A percentile compares a stretch with the other conserved stretches of the same genome.
Evolutionary conservation across 2,329 filamentous ascomycete genomes (phyloP).

Genomic region (Karstenula rhodostoma): DNA sequence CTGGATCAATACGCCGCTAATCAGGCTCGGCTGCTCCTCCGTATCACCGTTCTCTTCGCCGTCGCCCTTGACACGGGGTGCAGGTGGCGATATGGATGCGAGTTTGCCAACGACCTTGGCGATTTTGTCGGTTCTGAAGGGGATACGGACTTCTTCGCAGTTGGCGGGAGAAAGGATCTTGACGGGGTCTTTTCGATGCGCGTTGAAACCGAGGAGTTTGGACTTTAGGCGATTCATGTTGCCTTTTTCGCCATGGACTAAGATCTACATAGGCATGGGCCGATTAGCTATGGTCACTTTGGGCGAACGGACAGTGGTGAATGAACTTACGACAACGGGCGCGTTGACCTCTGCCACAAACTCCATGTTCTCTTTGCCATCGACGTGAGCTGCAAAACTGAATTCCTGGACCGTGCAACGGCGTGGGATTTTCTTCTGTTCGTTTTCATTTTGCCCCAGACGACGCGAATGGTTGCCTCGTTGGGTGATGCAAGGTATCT

Average conservation of each 20-base stretch:
- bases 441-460: constrained; percentile 71
- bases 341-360: constrained; percentile 95
- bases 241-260: constrained; percentile 96
- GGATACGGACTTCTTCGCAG: constrained; percentile 92
- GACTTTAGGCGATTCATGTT: constrained; percentile 98
- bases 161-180: constrained; percentile 96
- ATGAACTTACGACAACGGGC: constrained; percentile 81
- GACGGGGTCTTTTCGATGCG: constrained; percentile 78
- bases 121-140: constrained; percentile 93
- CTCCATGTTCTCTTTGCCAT: constrained; percentile 92
- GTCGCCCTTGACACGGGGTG: constrained; percentile 45
- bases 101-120: constrained; percentile 96
- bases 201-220: constrained; percentile 90
- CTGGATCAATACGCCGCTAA: constrained; percentile 92
- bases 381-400: constrained; percentile 95
- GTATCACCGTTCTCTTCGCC: constrained; percentile 34
- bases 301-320: no score
- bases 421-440: constrained; percentile 89
- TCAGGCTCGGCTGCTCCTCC: constrained; percentile 60
- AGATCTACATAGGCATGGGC: constrained; percentile 66
- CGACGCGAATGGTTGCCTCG: constrained; percentile 62
- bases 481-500: constrained; percentile 93
- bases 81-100: constrained; percentile 78
- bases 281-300: no score
- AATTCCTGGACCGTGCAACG: constrained; percentile 93